Base-by-base conservation (phyloP, 2,329 filamentous ascomycete genomes). In the Cyphellophora europaea region DNA sequence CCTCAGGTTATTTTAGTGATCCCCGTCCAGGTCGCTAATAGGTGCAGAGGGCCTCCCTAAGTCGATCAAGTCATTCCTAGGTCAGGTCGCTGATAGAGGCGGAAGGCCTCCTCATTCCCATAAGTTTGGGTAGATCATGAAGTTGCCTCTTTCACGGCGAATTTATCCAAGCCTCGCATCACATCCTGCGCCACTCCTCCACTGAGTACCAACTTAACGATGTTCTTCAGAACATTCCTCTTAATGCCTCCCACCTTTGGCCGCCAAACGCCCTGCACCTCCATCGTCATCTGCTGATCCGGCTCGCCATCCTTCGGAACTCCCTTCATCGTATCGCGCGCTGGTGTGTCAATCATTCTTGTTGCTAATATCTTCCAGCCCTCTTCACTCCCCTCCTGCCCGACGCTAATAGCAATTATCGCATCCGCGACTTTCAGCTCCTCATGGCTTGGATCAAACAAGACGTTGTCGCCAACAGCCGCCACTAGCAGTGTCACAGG, bases 401-500 rank as follows among this genome's bases (percentile, higher is more conserved):
- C 75, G 19, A 93, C 72, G 0, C 87, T 93, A 4, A 96, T 74
- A 2, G 89, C 91, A 30, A 96, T 67, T 3, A 91, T 84, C 10
- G 80, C 77, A 52, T 96, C 89, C 1, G 91, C 91, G 3, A 96
- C 89, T 2, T 87, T 84, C 11, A 98, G 77, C 59, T 98, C 91
- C 56, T 95, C 88, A 48, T 80, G 79, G 34, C 77, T 81, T 0
- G 91, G 89, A 56, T 98, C 91, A 62, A 96, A 95, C 45, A 98
- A 82, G 59, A 94, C 79, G 56, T 91, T 96, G 40, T 81, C 71
- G 38, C 82, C 84, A 1, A 94, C 80, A 3, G 82, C 77, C 58
- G 93, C 82, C 37, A 96, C 86, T 8, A 98, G 79, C 13, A 98
- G 72, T 3, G 89, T 95, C 37, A 98, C 74, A 1, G 91, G 87